A percentile compares a stretch with the other conserved stretches of the same genome.
phyloP scores from a whole-genome alignment of 257 asterid species.

The Gynochthodes officinalis region DNA sequence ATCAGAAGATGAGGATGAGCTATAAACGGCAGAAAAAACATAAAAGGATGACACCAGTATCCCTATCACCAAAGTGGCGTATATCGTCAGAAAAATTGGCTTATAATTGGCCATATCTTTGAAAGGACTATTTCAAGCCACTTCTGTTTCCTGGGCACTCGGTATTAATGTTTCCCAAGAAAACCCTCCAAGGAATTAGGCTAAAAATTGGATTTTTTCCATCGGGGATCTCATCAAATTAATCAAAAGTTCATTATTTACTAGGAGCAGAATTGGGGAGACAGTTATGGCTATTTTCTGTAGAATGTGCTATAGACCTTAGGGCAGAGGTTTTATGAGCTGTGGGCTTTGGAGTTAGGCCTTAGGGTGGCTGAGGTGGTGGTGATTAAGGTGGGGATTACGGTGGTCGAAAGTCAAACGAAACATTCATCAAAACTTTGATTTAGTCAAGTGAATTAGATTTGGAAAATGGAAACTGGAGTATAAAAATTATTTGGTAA shows the following conservation, averaged over 20 bases:
- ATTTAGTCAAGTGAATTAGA: too few species aligned
- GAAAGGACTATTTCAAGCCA: constrained; percentile 32
- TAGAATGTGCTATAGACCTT: too few species aligned
- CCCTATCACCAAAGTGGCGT: constrained; percentile 74
- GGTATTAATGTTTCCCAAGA: neutral
- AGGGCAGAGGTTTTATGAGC: too few species aligned
- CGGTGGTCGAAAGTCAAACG: too few species aligned
- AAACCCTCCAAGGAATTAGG: neutral
- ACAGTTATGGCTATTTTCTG: too few species aligned
- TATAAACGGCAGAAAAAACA: constrained; percentile 77
- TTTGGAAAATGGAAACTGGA: too few species aligned
- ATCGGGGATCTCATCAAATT: constrained; percentile 10
- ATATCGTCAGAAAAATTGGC: constrained; percentile 82
- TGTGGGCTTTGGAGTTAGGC: too few species aligned
- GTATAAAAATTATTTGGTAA: too few species aligned
- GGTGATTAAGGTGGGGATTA: too few species aligned
- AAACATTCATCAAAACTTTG: too few species aligned
- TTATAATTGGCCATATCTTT: constrained; percentile 68
- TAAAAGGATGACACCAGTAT: constrained; percentile 78
- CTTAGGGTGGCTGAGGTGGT: too few species aligned
- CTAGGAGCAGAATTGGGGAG: too few species aligned
- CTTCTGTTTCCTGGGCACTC: neutral
- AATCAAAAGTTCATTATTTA: neutral
- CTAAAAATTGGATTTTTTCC: neutral
- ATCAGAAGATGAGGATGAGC: constrained; percentile 36